These are phyloP conservation scores for Penicillium herquei DNA, from an alignment of 495 filamentous ascomycete species.

Conservation along the genomic window DNA sequence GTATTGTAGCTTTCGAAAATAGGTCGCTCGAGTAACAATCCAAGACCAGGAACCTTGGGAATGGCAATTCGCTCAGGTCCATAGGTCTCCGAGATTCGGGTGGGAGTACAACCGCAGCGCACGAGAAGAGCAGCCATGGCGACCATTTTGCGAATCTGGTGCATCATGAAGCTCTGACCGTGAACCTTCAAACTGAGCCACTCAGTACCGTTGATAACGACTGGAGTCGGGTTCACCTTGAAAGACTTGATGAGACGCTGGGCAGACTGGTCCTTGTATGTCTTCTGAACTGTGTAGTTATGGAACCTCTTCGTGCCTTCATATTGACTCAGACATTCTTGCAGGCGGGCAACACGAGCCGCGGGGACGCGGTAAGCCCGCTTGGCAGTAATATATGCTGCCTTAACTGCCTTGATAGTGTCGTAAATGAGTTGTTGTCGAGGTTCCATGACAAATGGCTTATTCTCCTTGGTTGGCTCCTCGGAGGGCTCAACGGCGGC, in stretches of 20 bases:
- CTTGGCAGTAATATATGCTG: slow-evolving; percentile 74
- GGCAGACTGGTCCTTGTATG: slow-evolving; percentile 71
- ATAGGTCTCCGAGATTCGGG: slow-evolving; percentile 68
- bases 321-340: slow-evolving; percentile 67
- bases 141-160: slow-evolving; percentile 99
- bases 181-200: slow-evolving; percentile 96
- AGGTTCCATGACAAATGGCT: slow-evolving; percentile 23
- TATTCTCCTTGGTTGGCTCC: slow-evolving; percentile 9
- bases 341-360: slow-evolving; percentile 66
- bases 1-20: slow-evolving; percentile 85
- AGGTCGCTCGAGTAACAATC: slow-evolving; percentile 83
- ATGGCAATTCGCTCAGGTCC: slow-evolving; percentile 69
- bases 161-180: slow-evolving; percentile 99
- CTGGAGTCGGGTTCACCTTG: slow-evolving; percentile 64
- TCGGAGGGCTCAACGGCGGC: background rate
- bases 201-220: slow-evolving; percentile 84
- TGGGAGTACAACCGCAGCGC: slow-evolving; percentile 69
- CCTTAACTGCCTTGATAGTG: slow-evolving; percentile 72
- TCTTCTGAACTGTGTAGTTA: slow-evolving; percentile 94
- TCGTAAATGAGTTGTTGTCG: slow-evolving; percentile 44
- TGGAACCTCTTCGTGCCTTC: slow-evolving; percentile 85
- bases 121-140: slow-evolving; percentile 83
- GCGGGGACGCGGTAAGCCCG: slow-evolving; percentile 76
- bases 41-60: slow-evolving; percentile 88
- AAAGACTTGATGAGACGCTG: slow-evolving; percentile 91